These are phyloP conservation scores for Botrytis squamosa DNA, from an alignment of 2,329 filamentous ascomycete species.

Conservation along the genomic window DNA sequence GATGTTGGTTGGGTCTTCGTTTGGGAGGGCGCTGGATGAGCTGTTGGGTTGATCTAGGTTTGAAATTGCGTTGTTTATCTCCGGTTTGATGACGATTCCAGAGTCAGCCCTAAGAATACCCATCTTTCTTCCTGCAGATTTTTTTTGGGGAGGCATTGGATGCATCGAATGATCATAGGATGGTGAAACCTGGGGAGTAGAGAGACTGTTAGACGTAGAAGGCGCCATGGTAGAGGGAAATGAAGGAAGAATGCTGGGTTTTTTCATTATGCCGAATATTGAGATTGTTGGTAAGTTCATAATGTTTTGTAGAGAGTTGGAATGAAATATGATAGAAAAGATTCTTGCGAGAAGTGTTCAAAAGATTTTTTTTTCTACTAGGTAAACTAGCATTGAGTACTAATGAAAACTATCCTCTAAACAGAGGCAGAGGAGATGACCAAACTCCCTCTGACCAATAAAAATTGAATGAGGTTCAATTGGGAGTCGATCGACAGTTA, in stretches of 20 bases:
- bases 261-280: not conserved
- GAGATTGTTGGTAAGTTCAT: not conserved
- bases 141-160: not conserved
- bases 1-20: fast-evolving
- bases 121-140: not conserved
- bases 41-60: too few species aligned
- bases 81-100: not conserved
- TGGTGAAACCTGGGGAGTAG: not conserved
- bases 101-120: not conserved
- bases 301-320: not conserved
- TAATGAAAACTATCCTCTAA: not conserved
- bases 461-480: not conserved
- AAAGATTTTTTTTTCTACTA: not conserved
- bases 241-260: not conserved
- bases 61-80: not conserved
- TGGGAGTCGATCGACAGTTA: not conserved
- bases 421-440: not conserved
- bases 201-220: not conserved
- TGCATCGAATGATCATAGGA: not conserved
- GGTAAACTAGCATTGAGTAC: not conserved
- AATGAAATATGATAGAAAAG: too few species aligned
- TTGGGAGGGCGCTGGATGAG: not conserved
- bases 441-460: not conserved
- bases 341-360: too few species aligned
- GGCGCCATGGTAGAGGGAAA: not conserved